These are phyloP conservation scores for Hygrophorus russula DNA, from an alignment of 768 basidiomycete genomes.

Conservation along the genomic window DNA sequence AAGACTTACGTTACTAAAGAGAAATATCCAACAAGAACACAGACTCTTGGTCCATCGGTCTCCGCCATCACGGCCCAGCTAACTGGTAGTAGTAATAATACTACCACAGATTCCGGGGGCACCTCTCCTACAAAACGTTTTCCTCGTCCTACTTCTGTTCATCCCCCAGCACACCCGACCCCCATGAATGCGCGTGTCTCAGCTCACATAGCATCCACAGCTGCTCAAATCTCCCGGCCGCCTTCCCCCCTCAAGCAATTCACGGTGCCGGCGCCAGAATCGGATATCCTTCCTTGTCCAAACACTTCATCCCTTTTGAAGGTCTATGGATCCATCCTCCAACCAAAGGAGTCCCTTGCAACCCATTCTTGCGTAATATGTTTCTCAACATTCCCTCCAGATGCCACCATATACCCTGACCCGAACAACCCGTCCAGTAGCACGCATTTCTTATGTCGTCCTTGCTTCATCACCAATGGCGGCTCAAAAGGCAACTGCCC, in stretches of 20 bases:
- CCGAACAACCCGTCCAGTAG: constrained; percentile 27
- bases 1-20: constrained; percentile 61
- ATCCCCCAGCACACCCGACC: constrained; percentile 17
- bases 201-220: constrained; percentile 45
- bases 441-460: constrained; percentile 56
- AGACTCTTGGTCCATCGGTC: constrained; percentile 12
- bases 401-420: constrained; percentile 81
- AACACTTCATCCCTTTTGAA: constrained; percentile 57
- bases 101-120: constrained; percentile 10
- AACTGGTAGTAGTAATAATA: constrained; percentile 1
- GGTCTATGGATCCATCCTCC: constrained; percentile 77
- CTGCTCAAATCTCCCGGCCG: constrained; percentile 32
- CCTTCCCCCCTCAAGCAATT: constrained; percentile 45
- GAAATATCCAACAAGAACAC: constrained; percentile 30
- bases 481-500: constrained; percentile 71
- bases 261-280: constrained; percentile 31
- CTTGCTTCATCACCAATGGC: constrained; percentile 61
- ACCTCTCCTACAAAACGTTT: constrained; percentile 32
- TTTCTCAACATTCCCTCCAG: constrained; percentile 55
- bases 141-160: constrained; percentile 32
- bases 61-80: neutral
- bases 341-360: constrained; percentile 63
- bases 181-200: constrained; percentile 37
- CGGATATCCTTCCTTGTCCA: constrained; percentile 48
- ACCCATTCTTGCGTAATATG: constrained; percentile 64